Base-by-base conservation (phyloP, 805 yeast genomes). In the Zygosaccharomyces pseudorouxii region DNA sequence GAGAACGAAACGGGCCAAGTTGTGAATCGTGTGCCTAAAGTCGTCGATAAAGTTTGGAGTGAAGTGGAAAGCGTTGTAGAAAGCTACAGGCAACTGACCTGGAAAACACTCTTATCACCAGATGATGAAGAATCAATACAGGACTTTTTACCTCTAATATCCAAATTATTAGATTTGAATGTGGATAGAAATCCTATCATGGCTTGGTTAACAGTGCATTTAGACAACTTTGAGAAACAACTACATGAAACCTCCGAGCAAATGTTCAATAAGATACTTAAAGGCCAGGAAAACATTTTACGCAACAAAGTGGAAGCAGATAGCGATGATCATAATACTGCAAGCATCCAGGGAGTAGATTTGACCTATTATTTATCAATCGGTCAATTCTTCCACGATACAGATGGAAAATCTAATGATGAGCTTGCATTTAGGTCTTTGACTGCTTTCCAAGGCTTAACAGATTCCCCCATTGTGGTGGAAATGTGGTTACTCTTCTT, bases 151-250 rank as follows among this genome's bases (percentile, higher is more conserved):
- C 68, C 71, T 9, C 59, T 74, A 10, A 75, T 84, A 20, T 71
- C 75, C n/a, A 78, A 76, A 54, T 68, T 85, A 29, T 63, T 82
- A 39, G 87, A 84, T 52, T 67, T 86, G 29, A 84, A 82, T n/a
- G 74, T 77, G 2, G 75, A 71, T 40, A 82, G 79, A 48, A 83
- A 80, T 59, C 92, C 92, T 4, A 77, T 84, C 5, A 61, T 73
- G 19, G 79, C 76, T 46, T 85, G 89, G 81, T 73, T 85, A 25
- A 69, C 74, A 37, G 65, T 76, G 16, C 83, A 77, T 56, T 72
- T 74, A 40, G 67, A 69, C 20, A 62, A 61, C 16, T 71, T 80
- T 50, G 62, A 66, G 6, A 53, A 58, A 2, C 65, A 68, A 44
- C 64, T 80, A 27, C 66, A 68, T 19, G 72, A 74, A 18, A 70